Evolutionary conservation across 78 protist genomes (phyloP), one percentile per base, ranked within the genome.

Genomic region (Blattamonas nauphoetae): DNA sequence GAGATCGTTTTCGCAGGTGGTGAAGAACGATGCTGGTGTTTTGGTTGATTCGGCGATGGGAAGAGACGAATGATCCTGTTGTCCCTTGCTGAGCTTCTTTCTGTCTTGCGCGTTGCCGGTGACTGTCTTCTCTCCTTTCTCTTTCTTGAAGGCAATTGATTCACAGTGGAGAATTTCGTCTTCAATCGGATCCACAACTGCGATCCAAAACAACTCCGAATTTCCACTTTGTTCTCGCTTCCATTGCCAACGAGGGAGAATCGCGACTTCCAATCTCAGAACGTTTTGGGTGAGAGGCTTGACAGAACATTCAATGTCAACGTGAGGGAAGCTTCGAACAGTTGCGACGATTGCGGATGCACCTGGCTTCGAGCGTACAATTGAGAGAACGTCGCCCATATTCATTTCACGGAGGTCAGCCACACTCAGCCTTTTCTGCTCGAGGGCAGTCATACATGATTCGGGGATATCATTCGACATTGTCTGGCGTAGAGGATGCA

Each of bases 271-370:
- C 45, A 97, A 94, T 29, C 94, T 88, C 43, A 97, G 90, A 33
- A 96, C 91, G 4, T 94, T 89, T 1, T 94, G 92, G 1, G 99
- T 97, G 89, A 97, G 91, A 3, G 99, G 98, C 89, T 96, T 97
- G 33, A 91, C 86, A 4, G 0, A 34, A 21, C 35, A 86, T 4
- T 64, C 83, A 42, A 95, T 38, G 34, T 80, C 89, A 4, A 97
- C 81, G 55, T 32, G 4, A 2, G 99, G 99, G 87, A 97, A 90
- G 89, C 45, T 55, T 1, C 36, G 45, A 2, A 90, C 95, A 41
- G 78, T 63, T 1, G 46, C 35, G 43, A 41, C 21, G 33, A 96
- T 79, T 11, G 85, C 34, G 29, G 4, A 38, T 0, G 93, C 98
- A 33, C 45, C 55, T 43, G 78, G 41, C 45, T 11, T 84, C 45